Base-by-base conservation (phyloP, 495 filamentous ascomycete genomes). In the Xylaria nigripes region DNA sequence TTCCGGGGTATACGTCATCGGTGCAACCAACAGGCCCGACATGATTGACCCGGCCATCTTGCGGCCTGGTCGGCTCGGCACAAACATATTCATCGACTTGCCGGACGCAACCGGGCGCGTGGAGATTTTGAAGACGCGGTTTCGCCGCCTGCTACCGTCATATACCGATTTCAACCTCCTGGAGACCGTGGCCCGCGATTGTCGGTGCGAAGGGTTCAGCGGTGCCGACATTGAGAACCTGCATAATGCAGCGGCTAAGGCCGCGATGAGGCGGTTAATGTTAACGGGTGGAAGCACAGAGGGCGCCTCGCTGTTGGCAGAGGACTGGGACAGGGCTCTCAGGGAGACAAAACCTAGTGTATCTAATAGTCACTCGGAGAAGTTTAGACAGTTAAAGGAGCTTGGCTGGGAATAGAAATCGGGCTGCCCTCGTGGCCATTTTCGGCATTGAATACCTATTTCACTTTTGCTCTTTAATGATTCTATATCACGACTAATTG, bases 21-120 rank as follows among this genome's bases (percentile, higher is more conserved):
- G 89, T 13, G 93, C 93, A 1, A 96, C 94, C 3, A 98, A 98
- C 64, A 72, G 93, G 1, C 92, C 92, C 2, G 93, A 98, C 62
- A 94, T 95, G 64, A 96, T 98, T 62, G 93, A 98, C 65, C 83
- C 87, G 1, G 93, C 93, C 6, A 96, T 98, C 83, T 80, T 96
- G 12, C 84, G 93, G 2, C 92, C 93, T 0, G 93, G 93, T 12
- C 82, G 93, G 40, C 78, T 98, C 2, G 94, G 91, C 56, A 95
- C 87, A 2, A 81, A 86, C 19, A 80, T 97, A 36, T 96, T 92
- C 63, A 88, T 98, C 45, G 93, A 91, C 66, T 73, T 98, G 4
- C 93, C 93, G 0, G 82, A 81, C 34, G 74, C 83, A 1, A 76
- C 81, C 7, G 94, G 95, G 61, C 78, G 94, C 10, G 86, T 86